These are phyloP conservation scores for Mycena vulgaris DNA, from an alignment of 768 basidiomycete species.

Conservation along the genomic window DNA sequence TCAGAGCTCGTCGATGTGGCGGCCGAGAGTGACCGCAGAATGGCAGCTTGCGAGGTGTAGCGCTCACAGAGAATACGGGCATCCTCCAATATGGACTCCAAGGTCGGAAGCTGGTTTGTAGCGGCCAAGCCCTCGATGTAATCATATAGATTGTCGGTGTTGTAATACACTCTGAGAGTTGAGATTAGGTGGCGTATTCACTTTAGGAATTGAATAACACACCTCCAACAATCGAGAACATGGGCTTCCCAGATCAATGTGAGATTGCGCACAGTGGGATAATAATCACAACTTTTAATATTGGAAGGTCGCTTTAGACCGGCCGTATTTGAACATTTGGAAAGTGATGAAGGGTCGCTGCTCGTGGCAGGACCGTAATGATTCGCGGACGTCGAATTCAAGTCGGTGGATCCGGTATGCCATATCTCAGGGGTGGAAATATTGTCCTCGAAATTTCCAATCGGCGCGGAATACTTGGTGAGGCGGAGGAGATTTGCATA, in stretches of 20 bases:
- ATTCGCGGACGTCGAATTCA: conserved; percentile 4
- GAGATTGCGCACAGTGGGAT: conserved; percentile 12
- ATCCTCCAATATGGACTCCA: too few relatives aligned
- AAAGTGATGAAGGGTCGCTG: conserved; percentile 33
- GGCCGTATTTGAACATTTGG: conserved; percentile 1
- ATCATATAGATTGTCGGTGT: too few relatives aligned
- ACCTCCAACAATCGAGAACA: conserved; percentile 56
- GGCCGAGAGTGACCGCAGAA: too few relatives aligned
- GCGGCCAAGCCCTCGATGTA: too few relatives aligned
- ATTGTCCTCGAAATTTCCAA: neutral
- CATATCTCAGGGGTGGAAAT: conserved; percentile 29
- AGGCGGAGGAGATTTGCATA: conserved; percentile 1
- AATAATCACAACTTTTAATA: too few relatives aligned
- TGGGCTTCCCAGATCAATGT: conserved; percentile 26
- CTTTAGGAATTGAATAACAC: too few relatives aligned
- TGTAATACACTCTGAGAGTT: too few relatives aligned
- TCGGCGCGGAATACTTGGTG: neutral
- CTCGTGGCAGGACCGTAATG: too few relatives aligned
- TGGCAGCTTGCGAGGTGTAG: neutral
- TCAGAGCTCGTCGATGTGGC: neutral
- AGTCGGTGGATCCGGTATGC: conserved; percentile 31
- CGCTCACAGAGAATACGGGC: too few relatives aligned
- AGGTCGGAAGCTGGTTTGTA: too few relatives aligned
- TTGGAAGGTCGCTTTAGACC: conserved; percentile 22
- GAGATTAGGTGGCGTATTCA: too few relatives aligned